Base-by-base conservation (phyloP, 139 green algal species). In the Coelastrella sp. region DNA sequence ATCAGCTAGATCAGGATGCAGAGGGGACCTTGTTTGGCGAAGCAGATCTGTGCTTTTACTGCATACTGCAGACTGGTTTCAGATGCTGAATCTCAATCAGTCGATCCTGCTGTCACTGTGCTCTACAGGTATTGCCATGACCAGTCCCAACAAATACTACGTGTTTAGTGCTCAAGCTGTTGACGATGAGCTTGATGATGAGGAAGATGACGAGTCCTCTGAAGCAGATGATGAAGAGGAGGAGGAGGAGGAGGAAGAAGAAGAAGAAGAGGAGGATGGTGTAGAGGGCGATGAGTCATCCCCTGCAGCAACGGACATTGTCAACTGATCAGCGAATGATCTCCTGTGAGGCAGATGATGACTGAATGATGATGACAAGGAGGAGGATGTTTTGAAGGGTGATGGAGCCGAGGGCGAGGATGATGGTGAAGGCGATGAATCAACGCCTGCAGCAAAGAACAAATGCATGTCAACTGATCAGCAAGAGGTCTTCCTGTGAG, bases 181-280 rank as follows among this genome's bases (percentile, higher is more conserved):
- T 60, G 87, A 89, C 38, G 79, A 81, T 7, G 81, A 74, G 3
- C 79, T 89, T 60, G 87, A 89, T 48, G 79, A 81, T 7, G 81
- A 74, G 3, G 69, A 81, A 32, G 27, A 2, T 38, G 68, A 73
- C 6, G 69, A 48, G 30, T 23, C 37, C 2, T 57, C 51, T 15
- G 50, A 75, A 51, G 37, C 68, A 40, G 50, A 60, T 19, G 60
- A 53, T 27, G 59, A 84, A n/a, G 43, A 82, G 74, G 30, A 19
- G 4, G 76, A 84, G 35, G 17, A 60, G 8, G 78, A 76, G 38
- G 38, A n/a, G 38, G 60, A 76, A 17, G 41, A 43, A 4, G 60
- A 41, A 11, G 37, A 9, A 11, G 59, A 72, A 38, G 50, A 64
- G 74, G 32, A 64, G n/a, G 71, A 79, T 40, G 34, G 34, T 19